Percentiles rank a stretch among this genome's conserved stretches.
Conservation (phyloP, 1,139 yeast genomes). For the Nakaseomyces nivariensis region DNA sequence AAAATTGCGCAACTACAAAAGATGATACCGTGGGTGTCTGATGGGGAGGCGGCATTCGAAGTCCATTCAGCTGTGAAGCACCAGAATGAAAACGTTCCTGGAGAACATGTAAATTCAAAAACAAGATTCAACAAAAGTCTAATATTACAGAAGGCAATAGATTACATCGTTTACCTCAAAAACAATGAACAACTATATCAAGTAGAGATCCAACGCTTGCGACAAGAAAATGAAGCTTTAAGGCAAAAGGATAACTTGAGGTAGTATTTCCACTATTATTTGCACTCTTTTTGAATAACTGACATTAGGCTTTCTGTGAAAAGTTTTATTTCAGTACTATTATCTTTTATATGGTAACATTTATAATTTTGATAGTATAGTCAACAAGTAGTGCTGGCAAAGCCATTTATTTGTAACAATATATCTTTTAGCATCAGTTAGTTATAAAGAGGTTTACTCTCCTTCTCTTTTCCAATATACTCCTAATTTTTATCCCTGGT, state of each 20-base stretch:
- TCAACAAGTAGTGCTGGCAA: no score
- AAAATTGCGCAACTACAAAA: conserved; percentile 57
- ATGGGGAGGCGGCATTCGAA: conserved; percentile 49
- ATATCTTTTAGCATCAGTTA: no score
- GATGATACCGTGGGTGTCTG: conserved; percentile 51
- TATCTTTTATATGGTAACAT: no score
- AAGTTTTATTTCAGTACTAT: no score
- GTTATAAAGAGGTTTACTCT: no score
- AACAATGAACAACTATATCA: conserved; percentile 34
- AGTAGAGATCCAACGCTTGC: conserved; percentile 27
- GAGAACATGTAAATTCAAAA: conserved; percentile 12
- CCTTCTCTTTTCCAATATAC: no score
- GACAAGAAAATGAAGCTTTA: conserved; percentile 25
- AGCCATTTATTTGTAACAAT: no score
- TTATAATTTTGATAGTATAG: no score
- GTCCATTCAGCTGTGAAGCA: conserved; percentile 30
- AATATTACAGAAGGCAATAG: conserved; percentile 58
- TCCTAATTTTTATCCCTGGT: no score
- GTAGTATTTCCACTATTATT: not conserved
- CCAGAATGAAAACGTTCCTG: conserved; percentile 2
- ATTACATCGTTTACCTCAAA: conserved; percentile 44
- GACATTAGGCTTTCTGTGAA: no score
- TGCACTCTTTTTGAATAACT: no score
- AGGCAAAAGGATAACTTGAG: conserved; percentile 4
- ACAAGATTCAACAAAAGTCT: conserved; percentile 49